phyloP scores from a whole-genome alignment of 176 grass and related monocot species.

The Cenchrus americanus region DNA sequence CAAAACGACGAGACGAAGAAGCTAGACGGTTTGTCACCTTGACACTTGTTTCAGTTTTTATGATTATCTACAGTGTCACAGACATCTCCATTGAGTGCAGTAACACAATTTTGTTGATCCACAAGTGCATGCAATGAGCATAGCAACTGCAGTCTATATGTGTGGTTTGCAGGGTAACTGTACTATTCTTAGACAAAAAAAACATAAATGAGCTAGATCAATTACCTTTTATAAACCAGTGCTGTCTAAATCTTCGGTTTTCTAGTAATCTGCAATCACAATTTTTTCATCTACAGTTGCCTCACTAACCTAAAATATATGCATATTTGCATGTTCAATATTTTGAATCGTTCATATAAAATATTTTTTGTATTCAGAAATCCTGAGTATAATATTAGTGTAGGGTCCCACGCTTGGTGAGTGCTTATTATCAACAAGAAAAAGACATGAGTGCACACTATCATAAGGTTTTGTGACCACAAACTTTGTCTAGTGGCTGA shows the following conservation, averaged over 20 bases:
- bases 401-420: not conserved
- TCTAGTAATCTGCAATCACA: slow-evolving; percentile 20
- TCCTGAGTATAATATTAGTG: slow-evolving; percentile 17
- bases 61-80: not conserved
- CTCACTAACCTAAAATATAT: not conserved
- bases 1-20: slow-evolving; percentile 85
- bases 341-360: slow-evolving; percentile 14
- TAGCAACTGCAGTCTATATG: not conserved
- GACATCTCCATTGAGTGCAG: not conserved
- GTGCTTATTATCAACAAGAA: not conserved
- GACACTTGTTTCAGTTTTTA: slow-evolving; percentile 21
- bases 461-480: slow-evolving; percentile 8
- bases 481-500: slow-evolving; percentile 19
- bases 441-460: slow-evolving; percentile 9
- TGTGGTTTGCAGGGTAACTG: not conserved
- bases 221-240: not conserved
- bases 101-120: not conserved
- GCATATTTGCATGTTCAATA: not conserved
- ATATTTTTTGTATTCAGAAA: slow-evolving; percentile 9
- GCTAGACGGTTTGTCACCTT: slow-evolving; percentile 67
- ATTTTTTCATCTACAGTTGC: not conserved
- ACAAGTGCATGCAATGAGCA: not conserved
- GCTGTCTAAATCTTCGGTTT: slow-evolving; percentile 1
- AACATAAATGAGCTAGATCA: not conserved
- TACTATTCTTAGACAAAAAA: not conserved